Conservation (phyloP, 371 early-diverging fungal genomes). For the Mucor mucedo region DNA sequence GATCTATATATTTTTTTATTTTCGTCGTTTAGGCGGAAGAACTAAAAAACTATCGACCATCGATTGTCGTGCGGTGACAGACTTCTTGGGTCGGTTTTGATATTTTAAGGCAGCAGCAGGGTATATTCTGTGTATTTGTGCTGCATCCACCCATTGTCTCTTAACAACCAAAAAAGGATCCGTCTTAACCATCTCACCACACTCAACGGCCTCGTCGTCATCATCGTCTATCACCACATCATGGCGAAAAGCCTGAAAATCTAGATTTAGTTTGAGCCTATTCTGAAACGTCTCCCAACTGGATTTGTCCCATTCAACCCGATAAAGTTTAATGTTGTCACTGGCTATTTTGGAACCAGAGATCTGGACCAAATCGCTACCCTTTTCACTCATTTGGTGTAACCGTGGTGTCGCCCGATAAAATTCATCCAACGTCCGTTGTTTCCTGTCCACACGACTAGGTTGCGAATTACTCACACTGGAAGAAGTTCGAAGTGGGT, state of each 20-base stretch:
- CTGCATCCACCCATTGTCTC: slow-evolving; percentile 31
- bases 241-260: neutral
- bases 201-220: neutral
- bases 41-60: neutral
- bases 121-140: slow-evolving; percentile 10
- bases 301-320: slow-evolving; percentile 20
- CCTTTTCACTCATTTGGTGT: neutral
- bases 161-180: slow-evolving; percentile 7
- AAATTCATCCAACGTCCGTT: slow-evolving; percentile 7
- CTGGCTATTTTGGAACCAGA: neutral
- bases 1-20: neutral
- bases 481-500: neutral
- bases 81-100: slow-evolving; percentile 3
- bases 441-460: neutral
- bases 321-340: slow-evolving; percentile 10
- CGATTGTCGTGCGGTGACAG: neutral
- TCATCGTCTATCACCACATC: neutral
- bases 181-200: neutral
- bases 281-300: neutral
- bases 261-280: neutral
- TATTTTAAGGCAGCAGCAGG: slow-evolving; percentile 17
- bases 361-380: neutral
- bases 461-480: too few relatives aligned
- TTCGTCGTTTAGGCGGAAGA: neutral
- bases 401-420: neutral